These are phyloP conservation scores for Podaxis sp. DNA, from an alignment of 768 basidiomycete species.

Conservation along the genomic window DNA sequence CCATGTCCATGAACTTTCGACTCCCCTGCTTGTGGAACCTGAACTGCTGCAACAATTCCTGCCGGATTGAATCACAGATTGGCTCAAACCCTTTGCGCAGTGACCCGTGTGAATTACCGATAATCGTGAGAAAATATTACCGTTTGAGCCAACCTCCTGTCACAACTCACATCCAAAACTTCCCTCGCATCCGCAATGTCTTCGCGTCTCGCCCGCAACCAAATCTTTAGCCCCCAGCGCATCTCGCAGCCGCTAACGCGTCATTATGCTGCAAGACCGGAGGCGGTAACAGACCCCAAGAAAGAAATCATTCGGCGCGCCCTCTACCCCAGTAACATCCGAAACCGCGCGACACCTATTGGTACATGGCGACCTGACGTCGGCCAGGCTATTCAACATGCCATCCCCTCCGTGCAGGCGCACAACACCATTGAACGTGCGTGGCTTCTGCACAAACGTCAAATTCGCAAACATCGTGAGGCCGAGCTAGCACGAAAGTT, in stretches of 20 bases:
- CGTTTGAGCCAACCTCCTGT: neutral
- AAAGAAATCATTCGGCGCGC: constrained; percentile 74
- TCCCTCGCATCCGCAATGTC: neutral
- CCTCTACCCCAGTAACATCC: constrained; percentile 78
- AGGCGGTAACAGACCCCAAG: constrained; percentile 53
- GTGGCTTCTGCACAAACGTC: constrained; percentile 80
- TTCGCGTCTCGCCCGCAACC: neutral
- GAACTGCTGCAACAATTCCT: neutral
- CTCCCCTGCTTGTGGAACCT: no score
- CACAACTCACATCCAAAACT: neutral
- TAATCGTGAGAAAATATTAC: neutral
- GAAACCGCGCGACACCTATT: constrained; percentile 69
- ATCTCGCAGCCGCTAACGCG: constrained; percentile 14
- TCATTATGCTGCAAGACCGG: constrained; percentile 42
- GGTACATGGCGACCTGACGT: constrained; percentile 87
- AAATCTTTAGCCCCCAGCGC: neutral
- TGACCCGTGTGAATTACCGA: neutral
- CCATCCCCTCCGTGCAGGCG: constrained; percentile 87
- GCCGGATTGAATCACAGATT: neutral
- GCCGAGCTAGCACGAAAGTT: constrained; percentile 77
- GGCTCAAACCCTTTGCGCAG: neutral
- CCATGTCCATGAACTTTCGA: no score
- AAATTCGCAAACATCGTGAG: constrained; percentile 66
- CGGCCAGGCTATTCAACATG: constrained; percentile 69
- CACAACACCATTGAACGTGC: constrained; percentile 93